phyloP scores from a whole-genome alignment of 441 rosid species.

The Corymbia citriodora region DNA sequence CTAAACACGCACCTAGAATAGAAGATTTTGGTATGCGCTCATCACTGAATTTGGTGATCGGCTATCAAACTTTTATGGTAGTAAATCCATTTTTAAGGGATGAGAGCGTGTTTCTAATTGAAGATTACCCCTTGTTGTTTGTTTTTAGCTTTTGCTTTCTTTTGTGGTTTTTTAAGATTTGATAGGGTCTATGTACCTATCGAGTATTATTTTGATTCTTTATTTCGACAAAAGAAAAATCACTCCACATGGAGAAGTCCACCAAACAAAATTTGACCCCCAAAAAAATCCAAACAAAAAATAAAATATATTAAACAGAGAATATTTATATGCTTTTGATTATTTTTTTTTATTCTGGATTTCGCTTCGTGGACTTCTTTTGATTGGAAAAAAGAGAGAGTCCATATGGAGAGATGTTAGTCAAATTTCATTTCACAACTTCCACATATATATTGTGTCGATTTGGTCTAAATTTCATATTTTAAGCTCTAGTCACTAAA shows the following conservation, averaged over 20 bases:
- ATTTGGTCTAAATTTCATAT: background rate
- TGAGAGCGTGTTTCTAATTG: background rate
- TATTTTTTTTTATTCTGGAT: background rate
- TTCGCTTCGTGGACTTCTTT: background rate
- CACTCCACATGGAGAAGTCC: background rate
- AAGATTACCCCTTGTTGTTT: too few species aligned
- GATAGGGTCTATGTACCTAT: background rate
- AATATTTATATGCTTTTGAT: background rate
- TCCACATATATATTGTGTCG: background rate
- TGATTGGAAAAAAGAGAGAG: background rate
- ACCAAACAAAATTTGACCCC: background rate
- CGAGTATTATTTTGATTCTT: background rate
- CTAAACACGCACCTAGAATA: accelerated
- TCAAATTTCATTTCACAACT: background rate
- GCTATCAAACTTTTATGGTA: accelerated
- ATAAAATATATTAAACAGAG: background rate
- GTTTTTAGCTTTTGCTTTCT: background rate
- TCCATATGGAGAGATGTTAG: background rate
- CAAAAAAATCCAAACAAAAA: too few species aligned
- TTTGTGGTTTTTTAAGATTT: background rate
- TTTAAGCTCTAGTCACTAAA: too few species aligned
- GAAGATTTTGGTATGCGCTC: background rate
- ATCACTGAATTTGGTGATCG: background rate
- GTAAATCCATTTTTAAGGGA: accelerated
- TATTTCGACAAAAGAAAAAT: too few species aligned